Evolutionary conservation across 306 rosid genomes (phyloP).

Genomic region (Ormosia emarginata): DNA sequence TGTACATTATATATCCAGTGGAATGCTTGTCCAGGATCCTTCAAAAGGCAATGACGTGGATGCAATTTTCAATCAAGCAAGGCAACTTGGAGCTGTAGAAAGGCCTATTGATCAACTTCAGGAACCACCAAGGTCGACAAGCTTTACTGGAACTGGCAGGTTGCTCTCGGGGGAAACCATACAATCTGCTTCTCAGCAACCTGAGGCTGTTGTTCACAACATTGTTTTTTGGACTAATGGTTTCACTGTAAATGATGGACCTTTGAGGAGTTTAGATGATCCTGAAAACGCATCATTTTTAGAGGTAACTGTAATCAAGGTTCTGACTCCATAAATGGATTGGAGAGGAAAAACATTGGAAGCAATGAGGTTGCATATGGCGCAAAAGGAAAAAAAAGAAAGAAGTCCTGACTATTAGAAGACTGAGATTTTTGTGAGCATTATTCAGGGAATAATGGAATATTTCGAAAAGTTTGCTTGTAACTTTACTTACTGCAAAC

Average conservation of each 20-base stretch:
- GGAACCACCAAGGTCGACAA: constrained; percentile 60
- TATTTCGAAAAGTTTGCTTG: neutral
- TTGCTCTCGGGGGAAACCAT: constrained; percentile 69
- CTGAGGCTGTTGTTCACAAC: constrained; percentile 59
- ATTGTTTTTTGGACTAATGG: constrained; percentile 78
- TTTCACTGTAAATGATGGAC: constrained; percentile 74
- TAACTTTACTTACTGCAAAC: neutral
- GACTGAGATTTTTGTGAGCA: neutral
- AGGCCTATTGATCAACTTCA: constrained; percentile 54
- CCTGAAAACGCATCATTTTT: constrained; percentile 79
- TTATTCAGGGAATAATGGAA: neutral
- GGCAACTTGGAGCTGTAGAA: constrained; percentile 69
- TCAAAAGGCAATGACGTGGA: constrained; percentile 66
- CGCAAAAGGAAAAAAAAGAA: neutral
- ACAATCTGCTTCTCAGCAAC: constrained; percentile 58
- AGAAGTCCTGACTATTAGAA: neutral
- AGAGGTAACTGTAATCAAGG: constrained; percentile 46
- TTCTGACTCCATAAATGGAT: neutral
- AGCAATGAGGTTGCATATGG: neutral
- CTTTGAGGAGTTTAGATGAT: constrained; percentile 76
- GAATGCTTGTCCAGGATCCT: constrained; percentile 92
- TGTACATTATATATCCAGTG: constrained; percentile 42
- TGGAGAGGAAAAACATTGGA: neutral
- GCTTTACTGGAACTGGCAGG: constrained; percentile 78
- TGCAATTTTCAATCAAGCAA: constrained; percentile 64